A percentile compares a stretch with the other conserved stretches of the same genome.
Conservation (phyloP, 176 grass and related monocot species). For the Phyllostachys edulis region DNA sequence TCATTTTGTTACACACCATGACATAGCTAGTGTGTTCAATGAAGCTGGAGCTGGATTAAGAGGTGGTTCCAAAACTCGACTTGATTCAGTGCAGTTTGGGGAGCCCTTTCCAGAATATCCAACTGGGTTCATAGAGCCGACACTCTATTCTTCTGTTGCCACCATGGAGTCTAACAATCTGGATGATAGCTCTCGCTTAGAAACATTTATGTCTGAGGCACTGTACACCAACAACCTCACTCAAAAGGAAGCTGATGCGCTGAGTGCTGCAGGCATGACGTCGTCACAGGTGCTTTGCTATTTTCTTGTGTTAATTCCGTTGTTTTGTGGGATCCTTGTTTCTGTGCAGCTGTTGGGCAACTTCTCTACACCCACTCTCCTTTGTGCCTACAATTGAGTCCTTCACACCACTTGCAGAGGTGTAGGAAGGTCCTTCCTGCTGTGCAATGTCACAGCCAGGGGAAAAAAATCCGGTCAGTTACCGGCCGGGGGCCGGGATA, state of each 20-base stretch:
- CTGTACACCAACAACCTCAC: conserved; percentile 60
- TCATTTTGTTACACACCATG: conserved; percentile 55
- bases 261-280: conserved; percentile 47
- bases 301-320: background rate
- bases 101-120: conserved; percentile 47
- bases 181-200: conserved; percentile 45
- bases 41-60: conserved; percentile 50
- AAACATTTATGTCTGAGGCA: conserved; percentile 56
- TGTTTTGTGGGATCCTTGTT: conserved; percentile 2
- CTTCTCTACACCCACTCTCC: background rate
- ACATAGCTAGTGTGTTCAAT: conserved; percentile 56
- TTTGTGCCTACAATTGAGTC: background rate
- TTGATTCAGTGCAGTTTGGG: conserved; percentile 58
- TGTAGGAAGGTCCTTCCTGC: conserved; percentile 24
- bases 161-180: conserved; percentile 43
- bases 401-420: background rate
- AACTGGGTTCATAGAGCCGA: conserved; percentile 37
- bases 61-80: conserved; percentile 39
- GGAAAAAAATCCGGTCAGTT: no score
- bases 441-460: background rate
- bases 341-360: background rate
- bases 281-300: conserved; percentile 59
- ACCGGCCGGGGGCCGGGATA: no score
- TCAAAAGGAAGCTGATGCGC: conserved; percentile 46
- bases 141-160: conserved; percentile 55